Conservation (phyloP, 805 yeast genomes). For the Zygotorulaspora sp. region DNA sequence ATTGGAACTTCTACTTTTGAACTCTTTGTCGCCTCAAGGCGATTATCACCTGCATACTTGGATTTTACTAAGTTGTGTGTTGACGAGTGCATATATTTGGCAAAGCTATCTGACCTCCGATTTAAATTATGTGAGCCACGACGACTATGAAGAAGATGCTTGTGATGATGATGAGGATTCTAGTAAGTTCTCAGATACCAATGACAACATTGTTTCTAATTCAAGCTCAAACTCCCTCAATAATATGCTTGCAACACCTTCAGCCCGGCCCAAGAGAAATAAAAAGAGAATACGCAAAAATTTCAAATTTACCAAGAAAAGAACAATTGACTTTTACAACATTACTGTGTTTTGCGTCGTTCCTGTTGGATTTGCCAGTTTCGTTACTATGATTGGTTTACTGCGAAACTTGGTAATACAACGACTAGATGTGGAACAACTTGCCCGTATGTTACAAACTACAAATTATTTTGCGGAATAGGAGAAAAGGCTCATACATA, state of each 20-base stretch:
- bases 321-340: conserved; percentile 81
- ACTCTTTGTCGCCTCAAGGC: conserved; percentile 66
- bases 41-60: conserved; percentile 81
- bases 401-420: conserved; percentile 70
- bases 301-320: conserved; percentile 30
- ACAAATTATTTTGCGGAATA: conserved; percentile 6
- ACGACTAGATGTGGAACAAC: conserved; percentile 53
- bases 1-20: conserved; percentile 60
- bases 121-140: conserved; percentile 40
- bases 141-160: conserved; percentile 12
- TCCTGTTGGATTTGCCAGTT: conserved; percentile 95
- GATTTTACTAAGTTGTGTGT: conserved; percentile 82
- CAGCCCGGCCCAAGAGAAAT: conserved; percentile 9
- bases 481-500: no score
- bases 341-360: conserved; percentile 95
- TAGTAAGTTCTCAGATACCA: conserved; percentile 2
- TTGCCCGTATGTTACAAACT: conserved; percentile 18
- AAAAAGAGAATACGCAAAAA: conserved; percentile 36
- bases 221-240: conserved; percentile 5
- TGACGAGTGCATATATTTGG: conserved; percentile 73
- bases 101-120: conserved; percentile 87
- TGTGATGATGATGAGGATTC: conserved; percentile 8
- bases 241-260: conserved; percentile 3
- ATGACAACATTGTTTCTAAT: conserved; percentile 3
- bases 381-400: conserved; percentile 83